Evolutionary conservation across 2,329 filamentous ascomycete genomes (phyloP), one percentile per base, ranked within the genome.

Genomic region (Hymenoscyphus linearis): DNA sequence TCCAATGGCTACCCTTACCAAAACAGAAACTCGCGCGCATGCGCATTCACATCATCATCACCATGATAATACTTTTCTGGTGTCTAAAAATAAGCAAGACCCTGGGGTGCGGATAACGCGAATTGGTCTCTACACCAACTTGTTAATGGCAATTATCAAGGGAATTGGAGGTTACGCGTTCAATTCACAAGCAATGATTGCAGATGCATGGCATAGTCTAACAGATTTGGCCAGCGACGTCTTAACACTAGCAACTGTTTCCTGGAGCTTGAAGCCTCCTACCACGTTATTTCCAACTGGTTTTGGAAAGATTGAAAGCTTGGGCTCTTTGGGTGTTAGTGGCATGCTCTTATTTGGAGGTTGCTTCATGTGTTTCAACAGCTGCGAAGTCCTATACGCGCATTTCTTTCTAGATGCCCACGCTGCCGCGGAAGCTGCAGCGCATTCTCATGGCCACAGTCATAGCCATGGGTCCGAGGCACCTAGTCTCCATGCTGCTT

Each of bases 241-340:
- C 69, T 86, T 97, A 74, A 99, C 95, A 0, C 83, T 99, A 22
- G 90, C 91, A 16, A 99, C 95, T 10, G 93, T 99, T 54, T 93
- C 93, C 22, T 96, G 90, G 86, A 96, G 93, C 62, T 78, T 98
- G 63, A 91, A 89, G 70, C 88, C 91, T 5, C 92, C 95, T 0
- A 91, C 90, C 12, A 83, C 89, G 59, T 84, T 84, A 47, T 99
- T 96, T 73, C 95, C 95, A 2, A 85, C 87, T 70, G 95, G 95
- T 1, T 99, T 96, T 73, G 95, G 95, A 73, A 99, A 99, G 79
- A 85, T 99, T n/a, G 95, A 99, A 79, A 96, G 92, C 70, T 78
- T 99, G 72, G 95, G 95, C 22, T 95, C 92, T 25, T 78, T 99
- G 62, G 95, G 93, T 16, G 95, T 99, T 36, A 97, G 93, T 68